phyloP scores from a whole-genome alignment of 2,329 filamentous ascomycete species.

The Ophiostoma sp. region DNA sequence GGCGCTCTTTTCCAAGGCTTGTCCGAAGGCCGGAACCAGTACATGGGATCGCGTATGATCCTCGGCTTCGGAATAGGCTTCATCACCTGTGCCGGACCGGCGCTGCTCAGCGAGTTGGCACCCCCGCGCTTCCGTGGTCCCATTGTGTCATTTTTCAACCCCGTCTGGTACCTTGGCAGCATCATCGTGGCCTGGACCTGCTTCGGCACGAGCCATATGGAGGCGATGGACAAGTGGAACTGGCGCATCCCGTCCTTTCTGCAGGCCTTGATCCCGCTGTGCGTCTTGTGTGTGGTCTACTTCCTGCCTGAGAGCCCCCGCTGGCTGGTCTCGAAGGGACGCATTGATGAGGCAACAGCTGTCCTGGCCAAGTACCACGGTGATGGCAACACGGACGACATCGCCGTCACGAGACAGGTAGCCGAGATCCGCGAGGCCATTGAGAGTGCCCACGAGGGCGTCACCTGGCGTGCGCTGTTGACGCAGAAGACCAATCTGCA shows the following conservation, averaged over 20 bases:
- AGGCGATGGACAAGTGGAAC: not conserved
- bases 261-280: slow-evolving; percentile 31
- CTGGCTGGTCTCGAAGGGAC: slow-evolving; percentile 30
- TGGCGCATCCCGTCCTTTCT: not conserved
- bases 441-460: slow-evolving; percentile 42
- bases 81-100: not conserved
- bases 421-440: slow-evolving; percentile 42
- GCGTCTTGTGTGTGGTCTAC: slow-evolving; percentile 36
- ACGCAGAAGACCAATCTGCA: too few relatives aligned
- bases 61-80: not conserved
- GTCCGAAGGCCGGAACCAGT: not conserved
- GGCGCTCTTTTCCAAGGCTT: too few relatives aligned
- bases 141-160: not conserved
- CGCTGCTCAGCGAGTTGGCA: not conserved
- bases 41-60: not conserved
- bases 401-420: slow-evolving; percentile 14
- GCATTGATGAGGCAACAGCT: slow-evolving; percentile 49
- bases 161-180: not conserved
- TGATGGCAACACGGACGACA: not conserved
- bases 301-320: not conserved
- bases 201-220: not conserved
- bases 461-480: slow-evolving; percentile 24
- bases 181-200: not conserved
- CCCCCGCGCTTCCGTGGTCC: not conserved
- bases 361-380: slow-evolving; percentile 37